phyloP scores from a whole-genome alignment of 2,329 filamentous ascomycete genomes.

The Parastagonospora avenae region DNA sequence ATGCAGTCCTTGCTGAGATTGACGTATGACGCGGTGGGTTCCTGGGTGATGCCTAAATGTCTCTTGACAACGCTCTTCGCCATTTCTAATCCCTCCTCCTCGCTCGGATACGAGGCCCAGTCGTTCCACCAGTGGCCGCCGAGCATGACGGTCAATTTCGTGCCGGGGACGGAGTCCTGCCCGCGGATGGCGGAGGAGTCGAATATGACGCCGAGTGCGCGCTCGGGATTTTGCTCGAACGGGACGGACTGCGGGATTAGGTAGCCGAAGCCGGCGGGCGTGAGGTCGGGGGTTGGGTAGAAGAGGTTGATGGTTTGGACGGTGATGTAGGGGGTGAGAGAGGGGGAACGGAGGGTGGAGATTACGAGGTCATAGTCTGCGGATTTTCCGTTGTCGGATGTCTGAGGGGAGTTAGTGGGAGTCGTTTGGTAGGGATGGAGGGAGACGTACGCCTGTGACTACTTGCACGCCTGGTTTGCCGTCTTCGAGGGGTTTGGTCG shows the following conservation, averaged over 20 bases:
- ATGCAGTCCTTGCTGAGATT: conserved; percentile 75
- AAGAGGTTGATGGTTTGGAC: conserved; percentile 94
- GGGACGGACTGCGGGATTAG: conserved; percentile 79
- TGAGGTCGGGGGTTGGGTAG: conserved; percentile 69
- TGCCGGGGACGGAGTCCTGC: conserved; percentile 66
- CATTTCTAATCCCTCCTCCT: conserved; percentile 70
- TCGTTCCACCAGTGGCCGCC: conserved; percentile 91
- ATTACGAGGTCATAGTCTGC: conserved; percentile 37
- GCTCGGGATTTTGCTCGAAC: conserved; percentile 76
- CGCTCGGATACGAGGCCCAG: conserved; percentile 64
- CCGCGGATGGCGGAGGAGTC: conserved; percentile 71
- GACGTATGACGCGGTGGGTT: conserved; percentile 66
- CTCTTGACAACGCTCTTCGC: conserved; percentile 71
- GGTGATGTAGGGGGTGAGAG: conserved; percentile 68
- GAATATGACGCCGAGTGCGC: conserved; percentile 89
- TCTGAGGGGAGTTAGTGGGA: conserved; percentile 6
- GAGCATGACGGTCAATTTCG: conserved; percentile 91
- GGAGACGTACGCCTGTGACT: conserved; percentile 27
- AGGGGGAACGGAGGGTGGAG: conserved; percentile 49
- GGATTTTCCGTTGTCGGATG: conserved; percentile 13
- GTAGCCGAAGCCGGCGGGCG: conserved; percentile 83
- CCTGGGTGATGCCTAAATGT: conserved; percentile 73
- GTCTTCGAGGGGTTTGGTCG: conserved; percentile 19
- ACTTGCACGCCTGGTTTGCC: conserved; percentile 25
- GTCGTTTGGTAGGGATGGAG: not conserved